Base-by-base conservation (phyloP, 148 eudicot genomes). In the Simmondsia chinensis region DNA sequence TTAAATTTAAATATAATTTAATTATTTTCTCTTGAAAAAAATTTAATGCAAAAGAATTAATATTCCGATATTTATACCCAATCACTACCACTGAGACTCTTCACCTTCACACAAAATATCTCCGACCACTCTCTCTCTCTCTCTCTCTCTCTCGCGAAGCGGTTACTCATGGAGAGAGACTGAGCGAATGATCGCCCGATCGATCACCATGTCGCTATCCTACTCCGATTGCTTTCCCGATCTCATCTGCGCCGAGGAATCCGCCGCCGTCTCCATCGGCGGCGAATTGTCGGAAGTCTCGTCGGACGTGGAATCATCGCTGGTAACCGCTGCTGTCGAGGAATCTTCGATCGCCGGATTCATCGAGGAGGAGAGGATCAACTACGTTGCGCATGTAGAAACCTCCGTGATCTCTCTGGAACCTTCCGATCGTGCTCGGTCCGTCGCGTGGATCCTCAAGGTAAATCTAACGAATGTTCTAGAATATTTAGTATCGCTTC, bases 381-480 rank as follows among this genome's bases (percentile, higher is more conserved):
- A n/a, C n/a, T n/a, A n/a, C n/a, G n/a, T n/a, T n/a, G n/a, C n/a
- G n/a, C n/a, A n/a, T n/a, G n/a, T n/a, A n/a, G n/a, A n/a, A n/a
- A n/a, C 36, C 30, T 57, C 50, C 71, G 43, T 17, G 56, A 65
- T 28, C 66, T 45, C 38, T 40, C 70, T 57, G 0, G 81, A 80
- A 8, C 61, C 74, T 7, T 83, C 82, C 8, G 66, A 73, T 31
- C 80, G 97, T 18, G 69, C 74, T 43, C 69, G 60, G 13, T 77
- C 75, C 1, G 75, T 88, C 33, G 63, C 79, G 22, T 88, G 97
- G 97, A 88, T 88, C 56, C 75, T 80, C 49, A 80, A 88, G 97
- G 97, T 88, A 88, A 43, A 29, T 38, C 2, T 4, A 31, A n/a
- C 14, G 33, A 17, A 9, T 14, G 13, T 9, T 32, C 10, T 4